Percentiles rank a stretch among this genome's conserved stretches.
Evolutionary conservation across 306 rosid genomes (phyloP).

Genomic region (Crataegus laevigata): DNA sequence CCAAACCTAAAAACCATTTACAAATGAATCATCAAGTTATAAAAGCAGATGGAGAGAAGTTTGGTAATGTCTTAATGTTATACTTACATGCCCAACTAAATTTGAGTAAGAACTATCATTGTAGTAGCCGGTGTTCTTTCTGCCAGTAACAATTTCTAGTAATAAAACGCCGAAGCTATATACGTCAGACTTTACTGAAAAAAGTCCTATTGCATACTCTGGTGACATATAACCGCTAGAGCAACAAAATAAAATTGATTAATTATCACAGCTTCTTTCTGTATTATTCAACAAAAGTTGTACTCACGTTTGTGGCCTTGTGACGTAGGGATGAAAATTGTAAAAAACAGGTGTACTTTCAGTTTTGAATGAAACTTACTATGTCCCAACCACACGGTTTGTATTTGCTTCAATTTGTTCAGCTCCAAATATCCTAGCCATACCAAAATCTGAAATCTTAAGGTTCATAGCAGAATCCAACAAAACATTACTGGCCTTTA

Average conservation of each 20-base stretch:
- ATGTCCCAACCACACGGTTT: too few species aligned
- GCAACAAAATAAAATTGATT: too few species aligned
- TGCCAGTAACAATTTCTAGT: slow-evolving; percentile 17
- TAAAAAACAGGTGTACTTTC: too few species aligned
- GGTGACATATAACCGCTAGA: slow-evolving; percentile 10
- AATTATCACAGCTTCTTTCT: slow-evolving; percentile 6
- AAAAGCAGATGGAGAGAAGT: neutral
- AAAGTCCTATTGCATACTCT: slow-evolving; percentile 4
- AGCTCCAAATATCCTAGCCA: too few species aligned
- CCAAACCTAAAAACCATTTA: neutral
- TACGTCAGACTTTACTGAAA: slow-evolving; percentile 16
- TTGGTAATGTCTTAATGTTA: too few species aligned
- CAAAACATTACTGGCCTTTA: neutral
- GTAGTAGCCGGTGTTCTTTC: slow-evolving; percentile 3
- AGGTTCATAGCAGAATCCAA: too few species aligned
- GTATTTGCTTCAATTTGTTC: too few species aligned
- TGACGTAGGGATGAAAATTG: neutral
- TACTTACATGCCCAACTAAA: neutral
- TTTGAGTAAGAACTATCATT: too few species aligned
- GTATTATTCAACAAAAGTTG: too few species aligned
- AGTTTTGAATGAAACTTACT: too few species aligned
- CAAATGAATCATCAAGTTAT: neutral
- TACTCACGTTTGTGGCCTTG: neutral
- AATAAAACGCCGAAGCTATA: slow-evolving; percentile 18
- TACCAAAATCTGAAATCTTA: too few species aligned